Evolutionary conservation across 495 filamentous ascomycete species (phyloP), one percentile per base, ranked within the genome.

Genomic region (Trichoderma reesei): DNA sequence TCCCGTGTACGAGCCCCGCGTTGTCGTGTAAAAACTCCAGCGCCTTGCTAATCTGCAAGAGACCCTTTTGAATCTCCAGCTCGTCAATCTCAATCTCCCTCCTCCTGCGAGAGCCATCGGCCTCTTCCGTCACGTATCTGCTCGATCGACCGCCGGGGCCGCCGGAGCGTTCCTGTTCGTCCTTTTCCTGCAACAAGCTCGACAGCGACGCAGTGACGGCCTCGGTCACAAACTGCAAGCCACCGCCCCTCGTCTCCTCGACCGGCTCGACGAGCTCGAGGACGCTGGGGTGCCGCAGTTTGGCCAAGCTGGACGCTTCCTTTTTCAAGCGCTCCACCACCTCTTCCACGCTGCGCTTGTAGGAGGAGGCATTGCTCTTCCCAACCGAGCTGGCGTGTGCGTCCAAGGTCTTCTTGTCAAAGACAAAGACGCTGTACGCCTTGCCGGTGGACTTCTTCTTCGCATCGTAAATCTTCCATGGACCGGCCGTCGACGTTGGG

Each of bases 21-120:
- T 93, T 97, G 72, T 98, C 94, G 69, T 98, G 94, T 20, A 98
- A 78, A 68, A 98, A 98, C 75, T 98, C 92, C 33, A 98, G 78
- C 18, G 92, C 94, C 72, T 96, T 96, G 66, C 90, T 91, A 44
- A 98, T 82, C 74, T 98, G 94, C 59, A 97, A 75, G 48, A 98
- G 73, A 0, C 94, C 94, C 76, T 98, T 98, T 73, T 98, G 94
- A 67, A 98, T 94, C 73, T 98, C 94, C 67, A 98, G 77, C 76
- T 98, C 94, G 71, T 98, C 95, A 64, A 98, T 92, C 71, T 98
- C 94, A 2, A 96, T 67, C 70, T 98, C 95, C 66, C 90, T 83
- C 67, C 91, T 79, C 70, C 86, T 80, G 65, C 88, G 82, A 14
- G 79, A 82, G 33, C 90, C 91, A 61, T 91, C 86, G 2, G 86